Evolutionary conservation across 2,329 filamentous ascomycete genomes (phyloP), one percentile per base, ranked within the genome.

Genomic region (Claviceps sp.): DNA sequence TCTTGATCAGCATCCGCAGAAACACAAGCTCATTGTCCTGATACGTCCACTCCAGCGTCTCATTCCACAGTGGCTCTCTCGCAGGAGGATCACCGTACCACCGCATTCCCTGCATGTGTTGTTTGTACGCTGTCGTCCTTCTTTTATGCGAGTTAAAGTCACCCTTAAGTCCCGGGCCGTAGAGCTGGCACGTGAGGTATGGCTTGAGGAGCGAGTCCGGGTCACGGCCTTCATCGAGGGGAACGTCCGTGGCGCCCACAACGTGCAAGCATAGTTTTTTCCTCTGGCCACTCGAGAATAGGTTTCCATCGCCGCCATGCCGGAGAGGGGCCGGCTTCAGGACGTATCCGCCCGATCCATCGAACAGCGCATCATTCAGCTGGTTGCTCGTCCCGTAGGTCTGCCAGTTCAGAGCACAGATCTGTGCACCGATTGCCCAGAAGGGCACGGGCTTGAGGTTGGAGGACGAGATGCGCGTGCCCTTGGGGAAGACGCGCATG

Each of bases 401-500:
- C 60, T 86, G 82, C 78, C 81, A 82, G 65, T 86, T 86, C 50
- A 86, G 70, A 3, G 82, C 82, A 61, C 80, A 84, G 47, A 86
- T 81, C 59, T 86, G 82, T 2, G 82, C 81, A 1, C 82, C 82
- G 4, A 84, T 62, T 6, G 73, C 79, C 82, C 82, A 86, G 61
- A 82, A 85, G 0, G 75, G 72, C 0, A 81, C 73, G 0, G 80
- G 81, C 50, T 73, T 72, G 2, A 86, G 72, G 60, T 86, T 86
- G 38, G 72, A 74, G 2, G 81, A 85, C 0, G 77, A 78, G 61
- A 86, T 85, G 44, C 82, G 77, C 0, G 81, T 84, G 48, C 82
- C 82, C 59, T 85, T 85, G 40, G 82, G 82, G 57, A 72, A 86
- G 1, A 85, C 81, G 4, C 82, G 76, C 82, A 85, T 85, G n/a